Evolutionary conservation across 1,284 basidiomycete genomes (phyloP), one percentile per base, ranked within the genome.

Genomic region (Cystobasidium slooffiae): DNA sequence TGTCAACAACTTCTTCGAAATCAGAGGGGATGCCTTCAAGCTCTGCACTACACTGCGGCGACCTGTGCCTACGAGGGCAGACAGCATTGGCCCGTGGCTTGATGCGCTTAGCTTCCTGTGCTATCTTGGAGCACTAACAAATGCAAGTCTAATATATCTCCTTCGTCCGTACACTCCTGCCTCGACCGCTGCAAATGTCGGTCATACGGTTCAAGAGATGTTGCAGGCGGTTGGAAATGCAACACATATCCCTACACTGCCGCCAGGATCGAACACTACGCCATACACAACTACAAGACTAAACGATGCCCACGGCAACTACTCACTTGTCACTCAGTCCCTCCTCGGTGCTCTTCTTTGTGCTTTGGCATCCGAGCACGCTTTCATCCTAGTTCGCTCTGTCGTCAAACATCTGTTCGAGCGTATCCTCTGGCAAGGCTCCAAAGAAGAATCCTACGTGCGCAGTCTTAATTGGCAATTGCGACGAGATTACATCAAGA

Each of bases 81-180:
- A 97, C 80, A 91, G 90, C 5, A 94, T 98, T 77, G 96, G 96
- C 0, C 91, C 94, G 0, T 99, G 96, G 96, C 87, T 98, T 52
- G 90, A 95, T 75, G 89, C 90, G 6, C 84, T 99, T 83, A 82
- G 88, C n/a, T 90, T 93, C 84, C 86, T 97, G 80, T 87, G 91
- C 12, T 97, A 93, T 93, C 84, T 96, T 64, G 89, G 89, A 1
- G 89, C 92, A 0, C 84, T 96, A 61, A 92, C 90, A 31, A 95
- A 94, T 81, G 87, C 91, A 0, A 90, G 93, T 4, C 87, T 97
- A 66, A 90, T 95, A 61, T 92, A 91, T 83, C 88, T 94, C 78
- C 94, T 93, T 85, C 88, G 86, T 49, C 84, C 85, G 2, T 74
- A 68, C 16, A 43, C 49, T 16, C 41, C 43, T 22, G 59, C 31